Evolutionary conservation across 108 stramenopile genomes (phyloP), one percentile per base, ranked within the genome.

Genomic region (Cyclotella sp.): DNA sequence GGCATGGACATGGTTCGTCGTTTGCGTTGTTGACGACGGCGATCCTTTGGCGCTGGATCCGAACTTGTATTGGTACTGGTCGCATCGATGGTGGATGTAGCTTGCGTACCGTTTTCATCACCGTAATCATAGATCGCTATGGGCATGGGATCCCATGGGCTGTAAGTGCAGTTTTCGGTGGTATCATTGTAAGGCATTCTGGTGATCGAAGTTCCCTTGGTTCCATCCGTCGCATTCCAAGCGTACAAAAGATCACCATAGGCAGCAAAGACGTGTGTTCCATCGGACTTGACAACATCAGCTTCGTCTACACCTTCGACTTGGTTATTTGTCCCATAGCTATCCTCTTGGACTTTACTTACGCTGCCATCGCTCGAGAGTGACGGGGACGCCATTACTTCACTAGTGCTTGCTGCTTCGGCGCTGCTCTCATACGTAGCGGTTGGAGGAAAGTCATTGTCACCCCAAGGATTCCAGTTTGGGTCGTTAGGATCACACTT

Each of bases 301-400:
- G 84, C 84, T 68, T 85, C 84, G 42, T 85, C 81, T 22, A 85
- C 84, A 6, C 81, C 84, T 30, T 78, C 76, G 16, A 85, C 82
- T 73, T 84, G 83, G 72, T 84, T 84, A 51, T 84, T 84, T 13
- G 83, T 84, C 16, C 21, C 75, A 28, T 70, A 84, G 42, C 79
- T 84, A 53, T 84, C 83, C 70, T 84, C 83, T 58, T 29, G 42
- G n/a, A 3, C 71, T 16, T 34, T 55, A 41, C 22, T 67, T 43
- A 15, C 28, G 5, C 43, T 30, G 5, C 27, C 61, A 8, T 64
- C 44, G 59, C n/a, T 30, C 1, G 49, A n/a, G 13, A 22, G 9
- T 28, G 26, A 0, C 0, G 52, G 13, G 9, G 16, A 12, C 41
- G 46, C 40, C 24, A 16, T 7, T 0, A 19, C 63, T 0, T 9